Evolutionary conservation across 2,329 filamentous ascomycete genomes (phyloP).

Genomic region (Ophiostoma himal-ulmi): DNA sequence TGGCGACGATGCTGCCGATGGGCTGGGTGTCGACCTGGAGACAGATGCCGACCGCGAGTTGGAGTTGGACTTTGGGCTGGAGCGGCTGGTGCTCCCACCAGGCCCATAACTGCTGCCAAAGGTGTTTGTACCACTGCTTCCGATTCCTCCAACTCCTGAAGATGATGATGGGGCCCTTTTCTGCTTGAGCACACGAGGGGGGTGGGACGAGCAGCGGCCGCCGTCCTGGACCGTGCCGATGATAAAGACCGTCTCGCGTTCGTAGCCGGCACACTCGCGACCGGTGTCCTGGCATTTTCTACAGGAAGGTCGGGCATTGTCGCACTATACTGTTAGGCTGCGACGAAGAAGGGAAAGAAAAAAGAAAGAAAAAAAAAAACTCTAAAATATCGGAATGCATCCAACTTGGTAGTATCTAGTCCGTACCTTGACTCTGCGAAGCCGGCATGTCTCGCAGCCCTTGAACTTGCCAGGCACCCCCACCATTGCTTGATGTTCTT

Average conservation of each 20-base stretch:
- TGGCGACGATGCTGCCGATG: slow-evolving; percentile 16
- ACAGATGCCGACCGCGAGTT: slow-evolving; percentile 12
- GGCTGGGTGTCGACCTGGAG: slow-evolving; percentile 9
- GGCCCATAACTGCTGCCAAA: slow-evolving; percentile 1
- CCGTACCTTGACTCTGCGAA: slow-evolving; percentile 53
- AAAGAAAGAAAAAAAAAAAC: background rate
- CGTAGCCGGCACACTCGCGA: slow-evolving; percentile 56
- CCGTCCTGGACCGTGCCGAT: slow-evolving; percentile 51
- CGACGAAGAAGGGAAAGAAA: background rate
- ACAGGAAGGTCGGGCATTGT: slow-evolving; percentile 55
- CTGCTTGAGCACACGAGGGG: slow-evolving; percentile 42
- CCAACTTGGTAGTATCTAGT: background rate
- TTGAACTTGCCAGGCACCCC: slow-evolving; percentile 60
- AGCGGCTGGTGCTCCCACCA: slow-evolving; percentile 11
- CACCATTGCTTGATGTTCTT: slow-evolving; percentile 41
- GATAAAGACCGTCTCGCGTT: slow-evolving; percentile 58
- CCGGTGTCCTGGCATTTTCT: slow-evolving; percentile 55
- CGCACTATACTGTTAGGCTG: slow-evolving; percentile 42
- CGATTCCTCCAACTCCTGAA: slow-evolving; percentile 16
- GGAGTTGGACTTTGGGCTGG: slow-evolving; percentile 4
- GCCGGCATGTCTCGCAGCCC: slow-evolving; percentile 57
- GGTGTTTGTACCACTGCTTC: slow-evolving; percentile 16
- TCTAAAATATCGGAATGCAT: background rate
- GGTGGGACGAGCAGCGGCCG: slow-evolving; percentile 53
- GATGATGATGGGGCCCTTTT: slow-evolving; percentile 29